Conservation (phyloP, 495 filamentous ascomycete genomes). For the Neurospora africana region DNA sequence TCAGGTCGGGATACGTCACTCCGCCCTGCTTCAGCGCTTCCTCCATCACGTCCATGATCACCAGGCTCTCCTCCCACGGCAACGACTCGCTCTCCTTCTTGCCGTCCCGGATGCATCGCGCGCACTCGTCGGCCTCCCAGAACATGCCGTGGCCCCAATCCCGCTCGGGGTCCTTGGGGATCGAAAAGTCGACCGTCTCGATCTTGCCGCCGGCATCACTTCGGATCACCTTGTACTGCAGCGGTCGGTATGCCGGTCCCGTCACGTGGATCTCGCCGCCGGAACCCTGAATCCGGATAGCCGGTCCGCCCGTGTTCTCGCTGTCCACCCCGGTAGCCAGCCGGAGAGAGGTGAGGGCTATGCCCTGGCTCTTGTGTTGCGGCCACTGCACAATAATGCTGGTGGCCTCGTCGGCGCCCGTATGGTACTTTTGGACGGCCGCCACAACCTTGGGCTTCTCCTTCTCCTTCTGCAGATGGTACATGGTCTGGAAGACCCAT, state of each 20-base stretch:
- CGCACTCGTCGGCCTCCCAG: constrained; percentile 91
- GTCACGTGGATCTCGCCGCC: constrained; percentile 79
- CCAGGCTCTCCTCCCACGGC: constrained; percentile 73
- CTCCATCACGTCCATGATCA: constrained; percentile 94
- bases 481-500: constrained; percentile 89
- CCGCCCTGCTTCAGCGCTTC: constrained; percentile 68
- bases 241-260: constrained; percentile 62
- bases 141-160: constrained; percentile 74
- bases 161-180: constrained; percentile 43
- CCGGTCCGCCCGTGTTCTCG: constrained; percentile 49
- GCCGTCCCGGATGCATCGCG: constrained; percentile 71
- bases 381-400: constrained; percentile 73
- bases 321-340: constrained; percentile 57
- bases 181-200: constrained; percentile 51
- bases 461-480: constrained; percentile 55
- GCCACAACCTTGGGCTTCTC: constrained; percentile 38
- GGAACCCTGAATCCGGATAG: constrained; percentile 74
- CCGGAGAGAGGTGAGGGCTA: constrained; percentile 69
- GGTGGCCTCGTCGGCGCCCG: constrained; percentile 71
- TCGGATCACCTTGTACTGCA: constrained; percentile 49
- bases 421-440: constrained; percentile 67
- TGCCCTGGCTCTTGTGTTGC: constrained; percentile 51
- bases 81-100: constrained; percentile 65
- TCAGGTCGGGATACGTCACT: constrained; percentile 68
- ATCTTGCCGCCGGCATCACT: constrained; percentile 34